Percentiles rank a stretch among this genome's conserved stretches.
Evolutionary conservation across 371 early-diverging fungal species (phyloP).

Genomic region (Syncephalis fuscata): DNA sequence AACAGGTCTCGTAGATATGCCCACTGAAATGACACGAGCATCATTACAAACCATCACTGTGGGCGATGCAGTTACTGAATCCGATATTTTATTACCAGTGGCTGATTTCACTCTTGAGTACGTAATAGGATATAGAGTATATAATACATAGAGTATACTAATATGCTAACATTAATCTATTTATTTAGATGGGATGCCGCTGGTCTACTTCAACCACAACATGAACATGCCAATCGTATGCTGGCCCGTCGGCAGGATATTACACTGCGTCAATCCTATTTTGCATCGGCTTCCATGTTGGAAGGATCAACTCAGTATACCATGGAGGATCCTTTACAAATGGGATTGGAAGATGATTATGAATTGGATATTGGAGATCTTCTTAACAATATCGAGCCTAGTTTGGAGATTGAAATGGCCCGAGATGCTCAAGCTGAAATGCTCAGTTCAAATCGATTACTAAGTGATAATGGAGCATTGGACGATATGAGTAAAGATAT

Average conservation of each 20-base stretch:
- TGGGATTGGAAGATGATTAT: conserved; percentile 5
- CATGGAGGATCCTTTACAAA: background rate
- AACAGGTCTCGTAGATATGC: conserved; percentile 74
- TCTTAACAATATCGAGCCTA: conserved; percentile 8
- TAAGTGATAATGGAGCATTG: too few relatives aligned
- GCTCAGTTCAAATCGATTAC: conserved; percentile 2
- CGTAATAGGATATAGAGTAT: background rate
- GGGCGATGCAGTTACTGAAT: conserved; percentile 71
- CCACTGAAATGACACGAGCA: conserved; percentile 55
- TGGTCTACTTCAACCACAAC: background rate
- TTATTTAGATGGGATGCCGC: background rate
- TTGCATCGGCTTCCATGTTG: conserved; percentile 2
- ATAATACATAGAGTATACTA: too few relatives aligned
- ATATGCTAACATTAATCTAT: background rate
- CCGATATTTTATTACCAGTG: conserved; percentile 75
- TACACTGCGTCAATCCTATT: conserved; percentile 23
- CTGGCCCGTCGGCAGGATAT: conserved; percentile 28
- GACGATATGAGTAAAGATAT: too few relatives aligned
- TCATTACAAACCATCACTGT: conserved; percentile 71
- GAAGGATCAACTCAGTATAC: background rate
- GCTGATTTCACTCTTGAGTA: conserved; percentile 33
- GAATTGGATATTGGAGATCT: conserved; percentile 10
- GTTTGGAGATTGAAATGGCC: conserved; percentile 17
- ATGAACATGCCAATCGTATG: background rate
- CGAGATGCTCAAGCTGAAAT: conserved; percentile 8